Conservation (phyloP, 1,284 basidiomycete species). For the Megacollybia platyphylla region DNA sequence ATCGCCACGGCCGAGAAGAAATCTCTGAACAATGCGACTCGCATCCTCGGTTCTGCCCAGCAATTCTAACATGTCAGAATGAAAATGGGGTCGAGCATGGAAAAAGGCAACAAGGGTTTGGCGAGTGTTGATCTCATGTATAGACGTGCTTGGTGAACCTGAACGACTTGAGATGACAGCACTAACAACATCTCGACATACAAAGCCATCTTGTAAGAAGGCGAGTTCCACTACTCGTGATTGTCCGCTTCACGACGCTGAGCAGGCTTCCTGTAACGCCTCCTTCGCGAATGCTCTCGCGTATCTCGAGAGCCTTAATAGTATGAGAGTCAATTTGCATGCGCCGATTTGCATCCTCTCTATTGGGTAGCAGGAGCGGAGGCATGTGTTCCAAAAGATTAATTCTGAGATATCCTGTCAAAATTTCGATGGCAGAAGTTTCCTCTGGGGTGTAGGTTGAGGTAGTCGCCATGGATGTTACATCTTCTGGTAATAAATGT, state of each 20-base stretch:
- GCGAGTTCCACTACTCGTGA: constrained; percentile 72
- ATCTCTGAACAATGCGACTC: constrained; percentile 69
- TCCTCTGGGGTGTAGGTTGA: constrained; percentile 27
- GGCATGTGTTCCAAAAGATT: constrained; percentile 79
- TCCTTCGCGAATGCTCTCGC: constrained; percentile 66
- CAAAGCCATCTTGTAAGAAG: constrained; percentile 68
- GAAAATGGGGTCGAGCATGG: constrained; percentile 47
- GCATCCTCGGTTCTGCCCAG: constrained; percentile 61
- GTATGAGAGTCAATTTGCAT: constrained; percentile 92
- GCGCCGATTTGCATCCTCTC: constrained; percentile 40
- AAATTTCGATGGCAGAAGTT: constrained; percentile 45
- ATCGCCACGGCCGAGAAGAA: constrained; percentile 61
- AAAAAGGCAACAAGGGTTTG: constrained; percentile 78
- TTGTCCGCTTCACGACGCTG: constrained; percentile 67
- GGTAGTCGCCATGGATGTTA: not conserved
- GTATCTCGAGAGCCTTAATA: constrained; percentile 80
- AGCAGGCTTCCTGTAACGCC: constrained; percentile 67
- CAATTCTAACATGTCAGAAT: constrained; percentile 50
- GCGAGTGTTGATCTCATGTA: constrained; percentile 59
- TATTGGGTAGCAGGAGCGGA: constrained; percentile 41
- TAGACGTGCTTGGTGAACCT: constrained; percentile 82
- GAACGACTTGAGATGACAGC: constrained; percentile 6
- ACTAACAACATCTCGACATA: constrained; percentile 16
- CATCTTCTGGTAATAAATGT: not conserved
- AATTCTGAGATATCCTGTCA: constrained; percentile 58